phyloP scores from a whole-genome alignment of 2,329 filamentous ascomycete genomes.

The Teratosphaeria gauchensis region DNA sequence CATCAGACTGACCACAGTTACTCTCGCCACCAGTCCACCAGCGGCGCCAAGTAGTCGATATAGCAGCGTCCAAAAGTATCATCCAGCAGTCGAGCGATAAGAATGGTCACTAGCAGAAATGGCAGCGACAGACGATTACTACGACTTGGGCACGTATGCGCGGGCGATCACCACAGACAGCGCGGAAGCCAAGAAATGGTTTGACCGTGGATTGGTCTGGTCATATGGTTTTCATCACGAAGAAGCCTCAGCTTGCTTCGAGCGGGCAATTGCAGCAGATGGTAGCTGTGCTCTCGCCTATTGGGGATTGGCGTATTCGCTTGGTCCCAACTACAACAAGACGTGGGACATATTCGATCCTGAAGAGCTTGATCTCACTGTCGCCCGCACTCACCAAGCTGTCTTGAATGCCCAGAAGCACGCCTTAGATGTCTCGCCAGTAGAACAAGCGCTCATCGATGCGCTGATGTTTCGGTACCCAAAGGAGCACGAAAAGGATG shows the following conservation, averaged over 20 bases:
- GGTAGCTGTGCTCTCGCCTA: constrained; percentile 51
- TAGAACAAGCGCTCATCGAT: constrained; percentile 54
- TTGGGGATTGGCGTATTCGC: constrained; percentile 61
- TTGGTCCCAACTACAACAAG: constrained; percentile 73
- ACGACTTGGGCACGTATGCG: constrained; percentile 50
- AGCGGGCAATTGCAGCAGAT: constrained; percentile 48
- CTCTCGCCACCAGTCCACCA: neutral
- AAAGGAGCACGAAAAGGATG: constrained; percentile 40
- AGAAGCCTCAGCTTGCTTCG: constrained; percentile 57
- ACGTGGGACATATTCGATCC: constrained; percentile 63
- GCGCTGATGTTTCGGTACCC: constrained; percentile 55
- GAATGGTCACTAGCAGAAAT: no score
- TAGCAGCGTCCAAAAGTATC: no score
- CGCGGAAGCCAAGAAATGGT: constrained; percentile 53
- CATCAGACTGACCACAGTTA: neutral
- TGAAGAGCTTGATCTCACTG: constrained; percentile 45
- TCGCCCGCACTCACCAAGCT: constrained; percentile 41
- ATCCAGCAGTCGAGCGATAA: no score
- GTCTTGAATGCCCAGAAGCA: constrained; percentile 34
- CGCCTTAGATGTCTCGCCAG: constrained; percentile 30
- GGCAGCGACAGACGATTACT: constrained; percentile 20
- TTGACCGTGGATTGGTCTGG: constrained; percentile 64
- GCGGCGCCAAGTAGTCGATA: no score
- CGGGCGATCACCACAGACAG: constrained; percentile 47
- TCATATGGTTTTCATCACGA: constrained; percentile 68